These are phyloP conservation scores for Ustilago loliicola DNA, from an alignment of 1,284 basidiomycete genomes.

Conservation along the genomic window DNA sequence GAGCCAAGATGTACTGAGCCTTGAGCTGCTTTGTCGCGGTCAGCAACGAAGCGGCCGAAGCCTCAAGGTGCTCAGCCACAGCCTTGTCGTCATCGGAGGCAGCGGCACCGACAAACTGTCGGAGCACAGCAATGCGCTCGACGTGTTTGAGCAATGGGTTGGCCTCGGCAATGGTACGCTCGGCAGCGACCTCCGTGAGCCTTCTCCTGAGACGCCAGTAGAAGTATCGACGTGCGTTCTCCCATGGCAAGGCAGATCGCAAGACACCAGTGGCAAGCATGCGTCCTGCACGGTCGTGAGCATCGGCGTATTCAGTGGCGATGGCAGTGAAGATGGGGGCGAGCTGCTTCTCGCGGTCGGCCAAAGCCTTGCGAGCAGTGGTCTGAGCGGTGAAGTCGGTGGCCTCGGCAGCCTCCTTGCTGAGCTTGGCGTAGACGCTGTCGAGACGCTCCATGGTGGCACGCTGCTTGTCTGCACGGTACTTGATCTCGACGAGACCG, in stretches of 20 bases:
- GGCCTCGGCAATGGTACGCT: slow-evolving; percentile 60
- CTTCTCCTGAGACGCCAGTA: slow-evolving; percentile 89
- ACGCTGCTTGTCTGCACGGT: slow-evolving; percentile 81
- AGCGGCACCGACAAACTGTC: slow-evolving; percentile 55
- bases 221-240: slow-evolving; percentile 86
- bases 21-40: slow-evolving; percentile 57
- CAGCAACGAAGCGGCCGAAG: slow-evolving; percentile 52
- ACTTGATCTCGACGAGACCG: slow-evolving; percentile 83
- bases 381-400: slow-evolving; percentile 76
- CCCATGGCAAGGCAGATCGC: slow-evolving; percentile 79
- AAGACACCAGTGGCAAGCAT: slow-evolving; percentile 95
- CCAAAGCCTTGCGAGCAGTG: slow-evolving; percentile 76
- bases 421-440: slow-evolving; percentile 83
- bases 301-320: slow-evolving; percentile 93
- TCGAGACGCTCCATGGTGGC: slow-evolving; percentile 95
- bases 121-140: slow-evolving; percentile 59
- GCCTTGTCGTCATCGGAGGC: slow-evolving; percentile 60
- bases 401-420: slow-evolving; percentile 76
- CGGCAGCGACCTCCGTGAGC: slow-evolving; percentile 67
- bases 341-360: slow-evolving; percentile 84
- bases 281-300: slow-evolving; percentile 93
- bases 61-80: slow-evolving; percentile 64
- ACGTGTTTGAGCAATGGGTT: slow-evolving; percentile 65
- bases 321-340: slow-evolving; percentile 93
- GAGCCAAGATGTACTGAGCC: slow-evolving; percentile 58